phyloP scores from a whole-genome alignment of 164 flowering plant genomes.

The Umbilicus rupestris region DNA sequence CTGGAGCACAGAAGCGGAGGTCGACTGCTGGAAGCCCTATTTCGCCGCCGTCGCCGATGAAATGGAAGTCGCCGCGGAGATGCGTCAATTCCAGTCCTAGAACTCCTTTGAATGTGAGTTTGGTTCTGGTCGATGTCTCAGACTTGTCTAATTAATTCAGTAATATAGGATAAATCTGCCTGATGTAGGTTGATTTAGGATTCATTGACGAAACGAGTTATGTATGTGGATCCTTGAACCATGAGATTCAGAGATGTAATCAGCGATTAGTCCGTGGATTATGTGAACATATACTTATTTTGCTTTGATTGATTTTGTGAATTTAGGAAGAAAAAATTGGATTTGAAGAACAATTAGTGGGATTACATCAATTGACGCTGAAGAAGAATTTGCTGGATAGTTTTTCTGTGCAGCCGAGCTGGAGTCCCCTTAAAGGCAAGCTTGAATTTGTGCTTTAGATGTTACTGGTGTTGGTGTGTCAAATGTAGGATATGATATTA shows the following conservation, averaged over 20 bases:
- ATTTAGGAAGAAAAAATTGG: background rate
- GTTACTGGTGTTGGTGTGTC: background rate
- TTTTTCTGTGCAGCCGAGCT: conserved; percentile 26
- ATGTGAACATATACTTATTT: background rate
- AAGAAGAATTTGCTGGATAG: conserved; percentile 24
- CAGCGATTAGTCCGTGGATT: background rate
- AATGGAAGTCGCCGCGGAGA: conserved; percentile 58
- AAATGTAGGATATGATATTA: background rate
- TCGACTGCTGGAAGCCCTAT: conserved; percentile 30
- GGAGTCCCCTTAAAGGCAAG: conserved; percentile 61
- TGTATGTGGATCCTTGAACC: no score
- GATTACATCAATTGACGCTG: background rate
- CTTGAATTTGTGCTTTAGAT: background rate
- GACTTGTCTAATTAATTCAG: background rate
- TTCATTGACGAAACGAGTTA: no score
- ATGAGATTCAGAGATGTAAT: background rate
- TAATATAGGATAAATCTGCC: background rate
- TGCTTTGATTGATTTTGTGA: background rate
- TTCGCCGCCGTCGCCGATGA: conserved; percentile 20
- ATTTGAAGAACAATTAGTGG: background rate
- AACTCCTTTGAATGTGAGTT: conserved; percentile 27
- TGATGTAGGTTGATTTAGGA: no score
- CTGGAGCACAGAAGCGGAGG: conserved; percentile 39
- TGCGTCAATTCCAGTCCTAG: conserved; percentile 31
- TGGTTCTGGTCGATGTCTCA: background rate